Percentiles rank a stretch among this genome's conserved stretches.
phyloP scores from a whole-genome alignment of 768 basidiomycete genomes.

The Tricholoma saponaceum region DNA sequence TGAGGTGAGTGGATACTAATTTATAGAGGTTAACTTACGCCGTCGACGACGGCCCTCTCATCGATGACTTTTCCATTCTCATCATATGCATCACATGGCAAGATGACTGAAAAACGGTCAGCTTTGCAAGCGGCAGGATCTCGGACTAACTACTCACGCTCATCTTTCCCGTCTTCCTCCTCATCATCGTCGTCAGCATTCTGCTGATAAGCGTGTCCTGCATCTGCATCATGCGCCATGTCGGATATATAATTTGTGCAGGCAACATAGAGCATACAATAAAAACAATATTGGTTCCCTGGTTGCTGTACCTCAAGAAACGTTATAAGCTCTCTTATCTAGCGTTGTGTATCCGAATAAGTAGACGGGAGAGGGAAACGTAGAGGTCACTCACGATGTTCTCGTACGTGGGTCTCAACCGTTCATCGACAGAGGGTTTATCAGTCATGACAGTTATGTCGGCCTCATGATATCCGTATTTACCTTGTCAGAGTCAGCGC shows the following conservation, averaged over 20 bases:
- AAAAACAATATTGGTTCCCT: background rate
- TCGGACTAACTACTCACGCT: background rate
- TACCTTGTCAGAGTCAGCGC: background rate
- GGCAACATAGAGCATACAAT: background rate
- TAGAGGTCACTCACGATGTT: background rate
- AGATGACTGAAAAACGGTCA: background rate
- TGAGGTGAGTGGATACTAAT: background rate
- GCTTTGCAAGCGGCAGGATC: background rate
- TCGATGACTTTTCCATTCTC: background rate
- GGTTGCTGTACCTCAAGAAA: background rate
- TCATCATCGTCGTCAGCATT: background rate
- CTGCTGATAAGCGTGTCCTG: constrained; percentile 1
- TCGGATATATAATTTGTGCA: background rate
- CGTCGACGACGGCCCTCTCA: background rate
- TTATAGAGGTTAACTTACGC: background rate
- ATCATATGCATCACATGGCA: background rate
- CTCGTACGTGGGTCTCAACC: background rate
- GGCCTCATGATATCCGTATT: background rate
- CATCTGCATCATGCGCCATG: background rate
- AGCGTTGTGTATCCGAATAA: background rate
- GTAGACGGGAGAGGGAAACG: background rate
- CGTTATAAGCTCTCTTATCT: background rate
- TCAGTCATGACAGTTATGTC: background rate
- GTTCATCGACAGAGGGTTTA: background rate
- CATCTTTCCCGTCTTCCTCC: constrained; percentile 3